Evolutionary conservation across 345 rosid species (phyloP).

Genomic region (Durio zibethinus): DNA sequence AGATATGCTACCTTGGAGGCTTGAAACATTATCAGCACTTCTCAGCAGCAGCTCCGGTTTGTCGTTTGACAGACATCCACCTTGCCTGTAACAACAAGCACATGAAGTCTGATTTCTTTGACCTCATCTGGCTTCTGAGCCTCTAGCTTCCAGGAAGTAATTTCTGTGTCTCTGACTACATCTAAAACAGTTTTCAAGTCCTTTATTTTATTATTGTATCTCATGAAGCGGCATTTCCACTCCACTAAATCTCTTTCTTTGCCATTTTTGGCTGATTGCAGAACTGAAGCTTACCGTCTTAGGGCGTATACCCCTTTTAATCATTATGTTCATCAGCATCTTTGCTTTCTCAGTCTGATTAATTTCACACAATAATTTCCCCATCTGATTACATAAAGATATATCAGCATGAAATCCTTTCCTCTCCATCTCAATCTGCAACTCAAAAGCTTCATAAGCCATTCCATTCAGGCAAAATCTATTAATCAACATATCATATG

Average conservation of each 20-base stretch:
- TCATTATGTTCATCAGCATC: slow-evolving; percentile 29
- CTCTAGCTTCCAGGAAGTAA: not conserved
- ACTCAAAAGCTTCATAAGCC: slow-evolving; percentile 31
- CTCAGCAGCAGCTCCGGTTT: not conserved
- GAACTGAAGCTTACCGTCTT: slow-evolving; percentile 4
- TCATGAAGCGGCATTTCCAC: too few relatives aligned
- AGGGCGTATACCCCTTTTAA: slow-evolving; percentile 32
- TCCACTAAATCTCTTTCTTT: not conserved
- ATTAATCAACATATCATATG: slow-evolving; percentile 29
- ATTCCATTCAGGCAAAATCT: slow-evolving; percentile 36
- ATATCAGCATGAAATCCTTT: slow-evolving; percentile 32
- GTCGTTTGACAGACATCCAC: not conserved
- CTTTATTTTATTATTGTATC: too few relatives aligned
- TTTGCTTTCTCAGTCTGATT: slow-evolving; percentile 25
- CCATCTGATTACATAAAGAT: slow-evolving; percentile 17
- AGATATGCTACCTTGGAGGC: not conserved
- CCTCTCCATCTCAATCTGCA: slow-evolving; percentile 37
- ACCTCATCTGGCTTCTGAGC: not conserved
- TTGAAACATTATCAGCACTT: not conserved
- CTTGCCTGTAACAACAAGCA: not conserved
- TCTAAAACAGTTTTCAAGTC: not conserved
- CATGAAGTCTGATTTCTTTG: too few relatives aligned
- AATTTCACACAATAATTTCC: slow-evolving; percentile 22
- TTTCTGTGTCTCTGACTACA: not conserved
- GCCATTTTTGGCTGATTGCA: not conserved